Conservation (phyloP, 768 basidiomycete species). For the Boletus reticulatus region DNA sequence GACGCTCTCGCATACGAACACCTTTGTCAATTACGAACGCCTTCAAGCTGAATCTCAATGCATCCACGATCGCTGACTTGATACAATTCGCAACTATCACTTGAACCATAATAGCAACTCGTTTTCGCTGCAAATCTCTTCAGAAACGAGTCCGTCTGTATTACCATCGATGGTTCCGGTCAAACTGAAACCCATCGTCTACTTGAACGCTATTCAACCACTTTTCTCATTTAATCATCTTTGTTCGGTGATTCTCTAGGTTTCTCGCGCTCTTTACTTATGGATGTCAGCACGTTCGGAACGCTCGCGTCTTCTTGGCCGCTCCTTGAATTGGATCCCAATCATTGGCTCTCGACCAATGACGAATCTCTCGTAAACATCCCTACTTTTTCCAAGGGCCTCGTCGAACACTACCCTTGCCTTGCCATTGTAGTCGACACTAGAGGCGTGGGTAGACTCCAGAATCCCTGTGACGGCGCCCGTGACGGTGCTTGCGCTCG, state of each 20-base stretch:
- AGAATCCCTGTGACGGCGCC: background rate
- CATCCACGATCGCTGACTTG: background rate
- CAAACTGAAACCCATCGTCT: background rate
- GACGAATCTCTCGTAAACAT: background rate
- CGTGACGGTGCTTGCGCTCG: background rate
- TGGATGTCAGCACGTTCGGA: background rate
- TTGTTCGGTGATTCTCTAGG: background rate
- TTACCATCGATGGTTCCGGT: background rate
- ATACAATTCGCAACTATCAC: background rate
- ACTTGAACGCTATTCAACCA: background rate
- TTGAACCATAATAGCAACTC: background rate
- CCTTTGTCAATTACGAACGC: background rate
- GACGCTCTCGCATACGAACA: background rate
- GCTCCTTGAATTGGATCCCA: background rate
- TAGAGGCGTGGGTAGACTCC: background rate
- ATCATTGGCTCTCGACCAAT: background rate
- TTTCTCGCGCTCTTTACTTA: background rate
- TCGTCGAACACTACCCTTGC: background rate
- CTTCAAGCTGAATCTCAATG: background rate
- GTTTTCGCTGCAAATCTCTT: background rate
- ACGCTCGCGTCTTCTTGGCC: background rate
- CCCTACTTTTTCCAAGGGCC: background rate
- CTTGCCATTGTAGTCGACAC: background rate
- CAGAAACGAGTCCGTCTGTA: background rate
- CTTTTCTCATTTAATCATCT: background rate